These are phyloP conservation scores for Bondarzewia mesenterica DNA, from an alignment of 1,284 basidiomycete species.

Conservation along the genomic window DNA sequence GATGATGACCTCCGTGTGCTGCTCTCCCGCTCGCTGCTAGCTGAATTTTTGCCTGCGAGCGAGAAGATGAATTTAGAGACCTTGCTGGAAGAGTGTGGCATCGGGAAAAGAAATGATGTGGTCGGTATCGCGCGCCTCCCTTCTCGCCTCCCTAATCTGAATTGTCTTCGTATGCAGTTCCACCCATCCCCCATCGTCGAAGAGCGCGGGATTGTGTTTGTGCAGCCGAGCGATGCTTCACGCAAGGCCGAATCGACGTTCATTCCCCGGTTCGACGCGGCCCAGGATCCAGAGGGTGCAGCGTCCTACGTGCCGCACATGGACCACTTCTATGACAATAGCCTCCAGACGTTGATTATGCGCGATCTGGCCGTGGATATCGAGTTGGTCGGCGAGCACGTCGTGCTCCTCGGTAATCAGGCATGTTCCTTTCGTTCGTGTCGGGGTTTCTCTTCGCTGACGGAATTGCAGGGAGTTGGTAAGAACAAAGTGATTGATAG, in stretches of 20 bases:
- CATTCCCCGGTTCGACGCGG: constrained; percentile 41
- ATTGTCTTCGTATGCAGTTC: constrained; percentile 27
- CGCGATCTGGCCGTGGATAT: constrained; percentile 53
- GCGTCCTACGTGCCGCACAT: constrained; percentile 54
- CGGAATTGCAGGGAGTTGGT: constrained; percentile 41
- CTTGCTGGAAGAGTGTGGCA: constrained; percentile 41
- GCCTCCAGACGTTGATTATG: constrained; percentile 58
- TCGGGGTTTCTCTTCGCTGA: background rate
- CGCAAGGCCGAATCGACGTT: constrained; percentile 24
- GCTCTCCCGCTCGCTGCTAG: constrained; percentile 41
- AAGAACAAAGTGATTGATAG: constrained; percentile 65
- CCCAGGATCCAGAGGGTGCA: constrained; percentile 42
- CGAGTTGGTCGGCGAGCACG: constrained; percentile 50
- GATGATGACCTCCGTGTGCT: constrained; percentile 35
- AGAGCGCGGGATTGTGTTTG: constrained; percentile 36
- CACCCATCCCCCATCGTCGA: constrained; percentile 37
- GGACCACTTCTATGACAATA: constrained; percentile 65
- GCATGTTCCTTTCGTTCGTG: constrained; percentile 20
- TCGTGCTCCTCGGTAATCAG: constrained; percentile 62
- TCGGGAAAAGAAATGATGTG: constrained; percentile 31
- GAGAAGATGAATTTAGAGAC: constrained; percentile 48
- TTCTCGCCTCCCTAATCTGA: background rate
- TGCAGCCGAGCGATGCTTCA: constrained; percentile 26
- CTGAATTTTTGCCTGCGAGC: constrained; percentile 51
- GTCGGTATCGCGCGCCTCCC: constrained; percentile 23